Base-by-base conservation (phyloP, 148 eudicot species). In the Polygonum maritimum region DNA sequence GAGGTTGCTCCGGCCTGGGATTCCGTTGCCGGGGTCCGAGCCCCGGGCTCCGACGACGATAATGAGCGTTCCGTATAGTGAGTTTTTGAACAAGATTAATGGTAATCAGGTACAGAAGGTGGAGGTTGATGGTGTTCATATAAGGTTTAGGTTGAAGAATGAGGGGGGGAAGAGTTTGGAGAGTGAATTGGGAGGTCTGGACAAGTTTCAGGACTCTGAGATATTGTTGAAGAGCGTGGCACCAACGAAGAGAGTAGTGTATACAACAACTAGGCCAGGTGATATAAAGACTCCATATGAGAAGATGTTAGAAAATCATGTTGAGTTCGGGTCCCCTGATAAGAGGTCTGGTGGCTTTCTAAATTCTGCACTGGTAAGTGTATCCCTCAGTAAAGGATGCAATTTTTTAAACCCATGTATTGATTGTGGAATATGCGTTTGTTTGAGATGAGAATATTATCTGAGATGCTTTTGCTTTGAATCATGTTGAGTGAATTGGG, bases 291-390 rank as follows among this genome's bases (percentile, higher is more conserved):
- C 97, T 7, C 97, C 97, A 3, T 92, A 92, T 80, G 95, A 92
- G 88, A 92, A 87, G 81, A 92, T 92, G 97, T 74, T 92, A 22
- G 95, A 92, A 57, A 90, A 90, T 79, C 81, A 82, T 71, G 97
- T 92, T 7, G 93, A 90, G 84, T 92, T 92, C 86, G 97, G 95
- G 35, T 92, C 97, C 2, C 97, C 97, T 2, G 97, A 92, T 84
- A 90, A 87, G 84, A 79, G 95, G 80, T 90, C 97, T 1, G 93
- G 97, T 14, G 93, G 96, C 44, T 89, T 92, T 80, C 65, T 92
- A 55, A 89, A 90, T 75, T 90, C 95, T 62, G 93, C 92, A 33
- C 80, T 90, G 93, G 97, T 67, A 67, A 4, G 69, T 67, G 69
- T 67, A 38, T 33, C 41, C n/a, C 0, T 15, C 5, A 35, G n/a